These are phyloP conservation scores for Epichloe typhina DNA, from an alignment of 2,329 filamentous ascomycete genomes.

Conservation along the genomic window DNA sequence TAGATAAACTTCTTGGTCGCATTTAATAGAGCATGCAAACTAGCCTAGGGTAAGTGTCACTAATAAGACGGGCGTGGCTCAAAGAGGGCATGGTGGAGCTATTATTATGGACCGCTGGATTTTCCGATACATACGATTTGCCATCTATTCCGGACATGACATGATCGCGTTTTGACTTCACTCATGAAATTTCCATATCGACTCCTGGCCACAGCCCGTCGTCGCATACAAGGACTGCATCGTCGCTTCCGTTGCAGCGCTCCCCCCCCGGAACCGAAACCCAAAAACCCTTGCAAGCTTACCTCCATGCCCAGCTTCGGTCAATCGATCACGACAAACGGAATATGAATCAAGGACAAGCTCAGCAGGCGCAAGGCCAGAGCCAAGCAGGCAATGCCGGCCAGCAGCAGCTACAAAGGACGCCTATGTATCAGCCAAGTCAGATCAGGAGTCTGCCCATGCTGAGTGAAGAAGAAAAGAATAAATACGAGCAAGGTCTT, in stretches of 20 bases:
- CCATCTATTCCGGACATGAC: background rate
- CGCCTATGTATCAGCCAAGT: slow-evolving; percentile 35
- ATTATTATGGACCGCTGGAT: background rate
- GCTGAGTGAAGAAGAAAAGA: slow-evolving; percentile 41
- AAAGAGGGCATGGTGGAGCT: no score
- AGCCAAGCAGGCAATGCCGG: slow-evolving; percentile 13
- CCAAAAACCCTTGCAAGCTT: background rate
- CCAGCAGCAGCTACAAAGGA: slow-evolving; percentile 13
- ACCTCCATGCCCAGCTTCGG: background rate
- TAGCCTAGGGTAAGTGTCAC: no score
- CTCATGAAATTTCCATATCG: background rate
- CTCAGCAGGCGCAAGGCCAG: slow-evolving; percentile 11
- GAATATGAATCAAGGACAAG: slow-evolving; percentile 15
- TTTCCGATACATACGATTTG: background rate
- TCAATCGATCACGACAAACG: background rate
- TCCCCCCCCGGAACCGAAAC: background rate
- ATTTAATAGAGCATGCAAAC: no score
- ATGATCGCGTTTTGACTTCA: background rate
- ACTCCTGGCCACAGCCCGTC: background rate
- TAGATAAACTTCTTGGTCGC: no score
- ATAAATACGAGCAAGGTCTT: slow-evolving; percentile 46
- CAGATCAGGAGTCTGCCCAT: slow-evolving; percentile 37
- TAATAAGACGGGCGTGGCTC: no score
- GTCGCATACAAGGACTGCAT: background rate
- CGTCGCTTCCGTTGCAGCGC: background rate